Conservation (phyloP, 2,329 filamentous ascomycete genomes). For the Thielaviopsis populi region DNA sequence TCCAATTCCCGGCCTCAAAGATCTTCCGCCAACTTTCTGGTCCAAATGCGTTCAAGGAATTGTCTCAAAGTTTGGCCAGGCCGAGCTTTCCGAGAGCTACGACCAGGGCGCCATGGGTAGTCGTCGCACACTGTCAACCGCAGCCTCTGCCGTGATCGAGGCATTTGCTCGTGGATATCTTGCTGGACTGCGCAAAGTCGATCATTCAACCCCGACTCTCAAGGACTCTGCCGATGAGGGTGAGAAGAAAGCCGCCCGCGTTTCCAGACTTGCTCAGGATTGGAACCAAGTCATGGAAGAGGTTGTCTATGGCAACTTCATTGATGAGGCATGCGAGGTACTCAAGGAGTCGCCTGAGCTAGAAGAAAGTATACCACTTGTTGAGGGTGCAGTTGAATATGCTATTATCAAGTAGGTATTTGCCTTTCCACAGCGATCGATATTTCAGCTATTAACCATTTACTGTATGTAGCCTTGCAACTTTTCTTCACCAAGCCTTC, state of each 20-base stretch:
- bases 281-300: constrained; percentile 54
- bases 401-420: constrained; percentile 50
- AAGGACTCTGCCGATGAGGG: constrained; percentile 46
- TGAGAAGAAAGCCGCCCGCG: constrained; percentile 25
- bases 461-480: constrained; percentile 45
- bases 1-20: constrained; percentile 48
- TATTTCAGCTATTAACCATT: neutral
- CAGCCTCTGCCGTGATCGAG: constrained; percentile 53
- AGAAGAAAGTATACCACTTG: constrained; percentile 45
- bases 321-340: constrained; percentile 50
- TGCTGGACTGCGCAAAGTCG: constrained; percentile 37
- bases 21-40: constrained; percentile 52
- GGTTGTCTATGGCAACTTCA: constrained; percentile 51
- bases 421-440: neutral
- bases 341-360: constrained; percentile 46
- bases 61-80: constrained; percentile 46
- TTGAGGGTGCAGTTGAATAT: constrained; percentile 50
- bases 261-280: constrained; percentile 33
- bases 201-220: neutral
- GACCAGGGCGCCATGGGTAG: constrained; percentile 63
- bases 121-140: constrained; percentile 60
- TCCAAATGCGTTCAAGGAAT: constrained; percentile 43
- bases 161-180: constrained; percentile 51
- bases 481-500: constrained; percentile 58
- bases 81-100: constrained; percentile 64